A percentile compares a stretch with the other conserved stretches of the same genome.
phyloP scores from a whole-genome alignment of 1,284 basidiomycete genomes.

The Ceratorhiza oryzae-sativae region DNA sequence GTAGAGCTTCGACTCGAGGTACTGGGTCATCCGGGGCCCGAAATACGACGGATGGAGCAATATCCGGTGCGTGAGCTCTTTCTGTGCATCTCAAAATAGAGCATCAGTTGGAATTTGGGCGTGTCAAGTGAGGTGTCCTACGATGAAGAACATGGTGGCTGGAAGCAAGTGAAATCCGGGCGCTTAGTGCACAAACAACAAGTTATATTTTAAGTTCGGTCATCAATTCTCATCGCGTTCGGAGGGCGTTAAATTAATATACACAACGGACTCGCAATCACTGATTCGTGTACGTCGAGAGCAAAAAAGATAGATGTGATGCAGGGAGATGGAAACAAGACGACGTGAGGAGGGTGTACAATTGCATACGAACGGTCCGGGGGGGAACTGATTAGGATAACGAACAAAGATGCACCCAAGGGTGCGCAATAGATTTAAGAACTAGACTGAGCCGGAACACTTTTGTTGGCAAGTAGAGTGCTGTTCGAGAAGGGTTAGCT shows the following conservation, averaged over 20 bases:
- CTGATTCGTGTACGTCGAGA: conserved; percentile 20
- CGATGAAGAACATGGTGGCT: conserved; percentile 42
- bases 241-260: conserved; percentile 31
- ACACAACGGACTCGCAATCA: conserved; percentile 14
- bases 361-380: conserved; percentile 3
- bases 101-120: not conserved
- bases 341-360: not conserved
- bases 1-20: conserved; percentile 91
- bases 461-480: conserved; percentile 15
- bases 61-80: conserved; percentile 94
- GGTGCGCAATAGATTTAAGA: conserved; percentile 7
- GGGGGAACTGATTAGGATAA: not conserved
- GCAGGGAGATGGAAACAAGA: conserved; percentile 5
- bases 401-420: conserved; percentile 4
- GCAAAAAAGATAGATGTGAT: not conserved
- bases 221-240: not conserved
- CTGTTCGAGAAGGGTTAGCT: not conserved
- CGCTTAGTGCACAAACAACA: not conserved
- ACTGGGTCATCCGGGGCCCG: conserved; percentile 92
- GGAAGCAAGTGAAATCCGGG: conserved; percentile 4
- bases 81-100: conserved; percentile 59
- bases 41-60: conserved; percentile 98
- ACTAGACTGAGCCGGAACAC: not conserved
- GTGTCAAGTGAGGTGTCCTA: conserved; percentile 21
- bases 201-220: not conserved